Percentiles rank a stretch among this genome's conserved stretches.
Evolutionary conservation across 805 yeast species (phyloP).

Genomic region (Yarrowia sp.): DNA sequence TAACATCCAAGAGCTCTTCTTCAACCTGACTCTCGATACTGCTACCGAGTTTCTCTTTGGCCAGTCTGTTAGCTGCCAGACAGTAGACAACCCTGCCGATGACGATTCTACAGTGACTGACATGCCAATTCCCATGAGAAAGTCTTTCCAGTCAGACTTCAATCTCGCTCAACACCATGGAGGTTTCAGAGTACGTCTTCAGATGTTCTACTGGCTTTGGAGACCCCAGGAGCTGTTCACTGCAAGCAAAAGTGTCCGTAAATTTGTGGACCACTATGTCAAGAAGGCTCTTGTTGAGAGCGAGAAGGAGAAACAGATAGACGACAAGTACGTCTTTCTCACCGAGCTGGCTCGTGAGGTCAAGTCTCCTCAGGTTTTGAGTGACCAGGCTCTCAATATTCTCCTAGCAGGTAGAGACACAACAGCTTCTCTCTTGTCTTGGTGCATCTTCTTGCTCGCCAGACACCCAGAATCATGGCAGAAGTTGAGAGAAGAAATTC

Average conservation of each 20-base stretch:
- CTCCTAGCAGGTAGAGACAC: constrained; percentile 64
- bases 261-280: constrained; percentile 54
- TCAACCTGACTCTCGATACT: constrained; percentile 49
- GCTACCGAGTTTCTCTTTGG: constrained; percentile 51
- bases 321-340: constrained; percentile 57
- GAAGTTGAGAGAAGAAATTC: constrained; percentile 53
- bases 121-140: constrained; percentile 14
- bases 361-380: constrained; percentile 55
- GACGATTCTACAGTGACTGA: constrained; percentile 36
- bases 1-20: constrained; percentile 48
- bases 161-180: constrained; percentile 43
- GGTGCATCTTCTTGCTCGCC: constrained; percentile 55
- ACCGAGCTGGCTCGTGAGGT: constrained; percentile 59
- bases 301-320: constrained; percentile 5
- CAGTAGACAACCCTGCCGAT: constrained; percentile 41
- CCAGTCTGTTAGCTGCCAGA: constrained; percentile 44
- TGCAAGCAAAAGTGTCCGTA: constrained; percentile 49
- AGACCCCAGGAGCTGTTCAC: constrained; percentile 45
- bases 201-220: constrained; percentile 42
- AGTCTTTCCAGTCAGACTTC: constrained; percentile 42
- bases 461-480: constrained; percentile 49
- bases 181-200: constrained; percentile 42
- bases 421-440: constrained; percentile 59
- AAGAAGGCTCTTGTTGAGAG: constrained; percentile 49
- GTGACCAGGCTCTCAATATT: constrained; percentile 60